Base-by-base conservation (phyloP, 305 asterid genomes). In the Striga hermonthica region DNA sequence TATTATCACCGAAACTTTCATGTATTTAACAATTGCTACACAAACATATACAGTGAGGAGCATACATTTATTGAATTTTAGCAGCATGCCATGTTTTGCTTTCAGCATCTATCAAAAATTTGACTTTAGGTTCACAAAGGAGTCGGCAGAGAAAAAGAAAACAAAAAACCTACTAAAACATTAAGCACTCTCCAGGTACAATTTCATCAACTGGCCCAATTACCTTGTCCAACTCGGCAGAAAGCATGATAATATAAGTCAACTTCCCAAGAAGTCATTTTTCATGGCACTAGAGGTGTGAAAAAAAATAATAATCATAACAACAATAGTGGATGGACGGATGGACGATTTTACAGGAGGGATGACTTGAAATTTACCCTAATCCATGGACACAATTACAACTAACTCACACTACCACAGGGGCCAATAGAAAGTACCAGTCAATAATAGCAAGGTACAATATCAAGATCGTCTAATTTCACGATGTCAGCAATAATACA, bases 91-190 rank as follows among this genome's bases (percentile, higher is more conserved):
- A 11, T 49, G 2, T 3, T 7, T 49, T 5, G 22, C 4, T 43
- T 65, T 16, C 60, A 14, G 43, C 40, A 67, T 22, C 47, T 41
- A 62, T 65, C 54, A 70, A 62, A 50, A 57, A 11, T 64, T 48
- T 66, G 59, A 53, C 38, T 56, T 22, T 37, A 6, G 45, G 62
- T 58, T 7, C 16, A 38, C 16, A 11, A 41, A 66, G 60, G 53
- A 41, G 57, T n/a, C 67, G 9, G 45, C 54, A 43, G 9, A 50
- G 14, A 13, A 15, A 14, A 11, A 13, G 16, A 14, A 45, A 50
- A 14, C 60, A 35, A 41, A 60, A 6, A 9, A 14, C 35, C 34
- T 55, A 65, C 44, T 22, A 22, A 22, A 22, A 22, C 38, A 49
- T 34, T 54, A 60, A 38, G 65, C 60, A 47, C 64, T 41, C 35